Percentiles rank a stretch among this genome's conserved stretches.
Evolutionary conservation across 208 protist genomes (phyloP).

Genomic region (Leishmania tarentolae): DNA sequence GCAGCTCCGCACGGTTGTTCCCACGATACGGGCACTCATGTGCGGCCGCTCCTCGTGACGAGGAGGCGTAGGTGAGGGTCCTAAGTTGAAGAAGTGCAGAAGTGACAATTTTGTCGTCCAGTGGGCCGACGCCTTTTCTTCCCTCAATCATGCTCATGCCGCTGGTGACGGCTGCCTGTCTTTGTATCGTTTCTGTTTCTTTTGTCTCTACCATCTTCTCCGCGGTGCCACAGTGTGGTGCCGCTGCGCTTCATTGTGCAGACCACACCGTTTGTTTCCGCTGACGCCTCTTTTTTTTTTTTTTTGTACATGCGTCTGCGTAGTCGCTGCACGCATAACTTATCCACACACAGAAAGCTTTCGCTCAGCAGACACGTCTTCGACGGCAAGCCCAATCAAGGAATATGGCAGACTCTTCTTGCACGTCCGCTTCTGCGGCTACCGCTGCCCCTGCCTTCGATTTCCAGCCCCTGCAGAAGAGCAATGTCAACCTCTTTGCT

Average conservation of each 20-base stretch:
- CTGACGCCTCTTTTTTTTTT: neutral
- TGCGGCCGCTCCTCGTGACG: neutral
- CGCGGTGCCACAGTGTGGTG: neutral
- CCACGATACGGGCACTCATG: neutral
- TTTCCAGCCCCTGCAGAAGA: constrained; percentile 72
- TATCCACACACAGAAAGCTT: neutral
- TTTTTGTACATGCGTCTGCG: neutral
- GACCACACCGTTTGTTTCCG: neutral
- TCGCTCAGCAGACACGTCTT: no score
- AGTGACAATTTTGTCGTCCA: neutral
- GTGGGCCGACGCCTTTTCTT: neutral
- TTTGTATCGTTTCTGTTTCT: neutral
- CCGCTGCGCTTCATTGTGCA: neutral
- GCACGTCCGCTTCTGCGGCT: neutral
- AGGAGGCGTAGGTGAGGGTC: neutral
- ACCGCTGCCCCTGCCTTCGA: constrained; percentile 33
- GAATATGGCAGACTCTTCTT: constrained; percentile 7
- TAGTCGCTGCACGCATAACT: neutral
- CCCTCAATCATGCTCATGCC: neutral
- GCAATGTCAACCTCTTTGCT: constrained; percentile 80
- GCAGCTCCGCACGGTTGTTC: neutral
- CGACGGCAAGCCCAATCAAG: neutral
- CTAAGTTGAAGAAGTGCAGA: neutral
- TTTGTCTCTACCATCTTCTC: neutral
- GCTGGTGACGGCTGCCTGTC: neutral